A percentile compares a stretch with the other conserved stretches of the same genome.
Evolutionary conservation across 495 filamentous ascomycete species (phyloP).

Genomic region (Penicillium cataractarum): DNA sequence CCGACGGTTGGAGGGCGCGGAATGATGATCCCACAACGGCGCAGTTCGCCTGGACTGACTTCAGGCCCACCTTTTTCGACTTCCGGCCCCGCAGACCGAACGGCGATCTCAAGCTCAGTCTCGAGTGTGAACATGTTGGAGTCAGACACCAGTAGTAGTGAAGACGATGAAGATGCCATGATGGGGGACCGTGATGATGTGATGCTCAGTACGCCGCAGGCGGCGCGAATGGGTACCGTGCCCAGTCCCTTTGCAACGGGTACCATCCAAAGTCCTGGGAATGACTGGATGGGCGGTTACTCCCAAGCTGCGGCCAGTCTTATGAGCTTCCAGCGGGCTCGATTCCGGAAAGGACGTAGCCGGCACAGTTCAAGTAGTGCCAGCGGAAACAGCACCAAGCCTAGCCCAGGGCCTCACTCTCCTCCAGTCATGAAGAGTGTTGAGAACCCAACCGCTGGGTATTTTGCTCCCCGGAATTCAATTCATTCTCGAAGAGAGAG

Average conservation of each 20-base stretch:
- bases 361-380: conserved; percentile 71
- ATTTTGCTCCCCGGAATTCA: conserved; percentile 49
- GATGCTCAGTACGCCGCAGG: conserved; percentile 63
- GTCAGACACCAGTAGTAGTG: conserved; percentile 75
- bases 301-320: conserved; percentile 72
- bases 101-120: conserved; percentile 78
- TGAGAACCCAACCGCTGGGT: conserved; percentile 51
- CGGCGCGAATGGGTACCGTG: conserved; percentile 39
- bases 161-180: conserved; percentile 78
- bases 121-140: conserved; percentile 81
- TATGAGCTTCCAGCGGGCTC: conserved; percentile 74
- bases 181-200: conserved; percentile 79
- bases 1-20: conserved; percentile 80
- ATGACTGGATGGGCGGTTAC: conserved; percentile 61
- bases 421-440: conserved; percentile 67
- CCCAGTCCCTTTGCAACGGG: conserved; percentile 52
- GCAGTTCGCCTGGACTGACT: conserved; percentile 51
- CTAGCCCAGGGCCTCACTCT: conserved; percentile 64
- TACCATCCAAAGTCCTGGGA: conserved; percentile 51
- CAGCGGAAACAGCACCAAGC: conserved; percentile 70
- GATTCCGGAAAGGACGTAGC: conserved; percentile 58
- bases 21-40: conserved; percentile 73
- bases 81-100: conserved; percentile 61
- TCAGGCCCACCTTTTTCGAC: conserved; percentile 44
- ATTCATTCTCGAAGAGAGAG: conserved; percentile 73